Evolutionary conservation across 805 yeast species (phyloP).

Genomic region (Zygotorulaspora chibaensis): DNA sequence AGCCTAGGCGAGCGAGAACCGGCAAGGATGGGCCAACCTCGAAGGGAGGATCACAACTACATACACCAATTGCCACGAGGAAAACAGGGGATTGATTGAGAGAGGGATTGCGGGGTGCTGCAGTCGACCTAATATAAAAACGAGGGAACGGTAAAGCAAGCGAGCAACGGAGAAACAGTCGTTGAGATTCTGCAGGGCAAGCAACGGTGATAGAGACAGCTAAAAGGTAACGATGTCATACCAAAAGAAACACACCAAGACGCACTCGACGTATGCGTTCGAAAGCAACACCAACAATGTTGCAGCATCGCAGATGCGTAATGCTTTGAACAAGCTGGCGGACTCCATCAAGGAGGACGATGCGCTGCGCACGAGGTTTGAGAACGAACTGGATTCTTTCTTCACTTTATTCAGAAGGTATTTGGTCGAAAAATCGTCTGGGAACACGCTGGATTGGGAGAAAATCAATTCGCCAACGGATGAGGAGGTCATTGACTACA

Average conservation of each 20-base stretch:
- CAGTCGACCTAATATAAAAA: too few relatives aligned
- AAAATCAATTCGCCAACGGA: slow-evolving; percentile 86
- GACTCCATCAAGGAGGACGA: slow-evolving; percentile 63
- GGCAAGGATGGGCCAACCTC: too few relatives aligned
- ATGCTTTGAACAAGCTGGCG: slow-evolving; percentile 82
- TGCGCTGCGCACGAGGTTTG: slow-evolving; percentile 55
- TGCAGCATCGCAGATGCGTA: slow-evolving; percentile 97
- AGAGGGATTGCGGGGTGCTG: too few relatives aligned
- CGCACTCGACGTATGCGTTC: slow-evolving; percentile 59
- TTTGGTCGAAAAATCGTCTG: slow-evolving; percentile 81
- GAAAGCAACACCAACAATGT: slow-evolving; percentile 92
- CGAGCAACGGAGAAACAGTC: too few relatives aligned
- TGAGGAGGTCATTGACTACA: slow-evolving; percentile 84
- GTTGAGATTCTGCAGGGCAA: background rate
- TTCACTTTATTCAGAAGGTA: slow-evolving; percentile 92
- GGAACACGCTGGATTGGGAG: slow-evolving; percentile 87
- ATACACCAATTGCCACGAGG: too few relatives aligned
- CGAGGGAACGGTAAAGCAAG: too few relatives aligned
- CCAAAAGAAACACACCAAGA: slow-evolving; percentile 39
- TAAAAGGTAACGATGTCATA: slow-evolving; percentile 15
- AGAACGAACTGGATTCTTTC: slow-evolving; percentile 89
- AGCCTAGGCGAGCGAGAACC: too few relatives aligned
- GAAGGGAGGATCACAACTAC: too few relatives aligned
- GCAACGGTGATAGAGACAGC: background rate
- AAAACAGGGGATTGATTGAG: too few relatives aligned